Conservation (phyloP, 768 basidiomycete genomes). For the Tylopilus balloui region DNA sequence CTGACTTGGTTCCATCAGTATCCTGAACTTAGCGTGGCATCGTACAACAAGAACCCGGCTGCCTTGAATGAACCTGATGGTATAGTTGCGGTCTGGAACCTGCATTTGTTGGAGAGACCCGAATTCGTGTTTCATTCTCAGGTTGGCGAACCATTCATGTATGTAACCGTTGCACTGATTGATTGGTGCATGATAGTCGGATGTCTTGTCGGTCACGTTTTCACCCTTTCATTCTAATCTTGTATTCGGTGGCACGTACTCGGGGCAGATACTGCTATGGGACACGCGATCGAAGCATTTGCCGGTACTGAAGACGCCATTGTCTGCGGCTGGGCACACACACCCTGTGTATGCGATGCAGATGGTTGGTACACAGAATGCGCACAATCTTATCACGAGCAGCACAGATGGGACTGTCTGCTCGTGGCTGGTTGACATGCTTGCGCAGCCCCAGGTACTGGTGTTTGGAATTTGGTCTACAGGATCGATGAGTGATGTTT, state of each 20-base stretch:
- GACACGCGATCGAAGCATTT: conserved; percentile 96
- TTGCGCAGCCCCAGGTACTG: conserved; percentile 90
- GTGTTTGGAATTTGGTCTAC: background rate
- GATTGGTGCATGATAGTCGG: conserved; percentile 59
- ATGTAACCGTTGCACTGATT: conserved; percentile 2
- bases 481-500: conserved; percentile 1
- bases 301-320: conserved; percentile 92
- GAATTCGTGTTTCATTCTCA: conserved; percentile 99
- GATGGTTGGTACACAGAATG: conserved; percentile 98
- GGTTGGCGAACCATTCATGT: conserved; percentile 43
- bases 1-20: conserved; percentile 53
- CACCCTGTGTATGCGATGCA: conserved; percentile 99
- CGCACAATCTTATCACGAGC: conserved; percentile 93
- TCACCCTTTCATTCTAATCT: conserved; percentile 98
- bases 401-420: conserved; percentile 97
- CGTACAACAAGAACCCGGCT: conserved; percentile 96
- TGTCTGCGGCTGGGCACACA: conserved; percentile 95
- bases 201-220: conserved; percentile 94
- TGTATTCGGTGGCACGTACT: conserved; percentile 98
- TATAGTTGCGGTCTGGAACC: conserved; percentile 95
- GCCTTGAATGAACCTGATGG: conserved; percentile 95
- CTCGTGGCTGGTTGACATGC: conserved; percentile 98
- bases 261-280: conserved; percentile 97
- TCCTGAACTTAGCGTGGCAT: conserved; percentile 90
- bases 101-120: conserved; percentile 90